These are phyloP conservation scores for Xylariomycetidae sp. DNA, from an alignment of 2,329 filamentous ascomycete genomes.

Conservation along the genomic window DNA sequence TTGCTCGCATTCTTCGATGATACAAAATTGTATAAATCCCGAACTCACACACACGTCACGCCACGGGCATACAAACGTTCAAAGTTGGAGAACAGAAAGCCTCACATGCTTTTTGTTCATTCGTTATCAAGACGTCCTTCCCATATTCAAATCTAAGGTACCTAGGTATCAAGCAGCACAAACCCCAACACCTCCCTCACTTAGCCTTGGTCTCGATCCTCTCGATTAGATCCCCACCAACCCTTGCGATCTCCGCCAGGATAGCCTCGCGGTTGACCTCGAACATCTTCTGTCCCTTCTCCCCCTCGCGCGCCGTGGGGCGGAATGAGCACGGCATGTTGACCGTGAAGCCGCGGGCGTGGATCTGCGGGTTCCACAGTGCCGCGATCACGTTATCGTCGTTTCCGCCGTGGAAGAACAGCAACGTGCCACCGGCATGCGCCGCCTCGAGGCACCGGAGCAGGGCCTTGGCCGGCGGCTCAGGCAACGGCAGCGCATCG, in stretches of 20 bases:
- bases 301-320: slow-evolving; percentile 40
- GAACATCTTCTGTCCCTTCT: slow-evolving; percentile 43
- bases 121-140: too few relatives aligned
- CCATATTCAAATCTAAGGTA: too few relatives aligned
- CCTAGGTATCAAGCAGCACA: too few relatives aligned
- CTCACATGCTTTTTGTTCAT: too few relatives aligned
- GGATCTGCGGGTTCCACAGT: slow-evolving; percentile 52
- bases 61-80: too few relatives aligned
- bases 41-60: too few relatives aligned
- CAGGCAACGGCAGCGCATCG: slow-evolving; percentile 41
- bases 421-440: slow-evolving; percentile 62
- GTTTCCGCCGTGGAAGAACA: slow-evolving; percentile 71
- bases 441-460: slow-evolving; percentile 59
- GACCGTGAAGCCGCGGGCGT: slow-evolving; percentile 54
- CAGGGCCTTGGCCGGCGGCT: slow-evolving; percentile 57
- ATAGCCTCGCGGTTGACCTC: slow-evolving; percentile 63
- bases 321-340: slow-evolving; percentile 63
- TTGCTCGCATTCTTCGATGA: too few relatives aligned
- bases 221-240: slow-evolving; percentile 62
- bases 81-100: too few relatives aligned
- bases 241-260: slow-evolving; percentile 64
- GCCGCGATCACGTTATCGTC: slow-evolving; percentile 51
- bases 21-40: too few relatives aligned
- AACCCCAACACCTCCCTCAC: too few relatives aligned
- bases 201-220: too few relatives aligned